Percentiles rank a stretch among this genome's conserved stretches.
These are phyloP conservation scores for Wickerhamiella slavikovae DNA, from an alignment of 805 yeast species.

Conservation along the genomic window DNA sequence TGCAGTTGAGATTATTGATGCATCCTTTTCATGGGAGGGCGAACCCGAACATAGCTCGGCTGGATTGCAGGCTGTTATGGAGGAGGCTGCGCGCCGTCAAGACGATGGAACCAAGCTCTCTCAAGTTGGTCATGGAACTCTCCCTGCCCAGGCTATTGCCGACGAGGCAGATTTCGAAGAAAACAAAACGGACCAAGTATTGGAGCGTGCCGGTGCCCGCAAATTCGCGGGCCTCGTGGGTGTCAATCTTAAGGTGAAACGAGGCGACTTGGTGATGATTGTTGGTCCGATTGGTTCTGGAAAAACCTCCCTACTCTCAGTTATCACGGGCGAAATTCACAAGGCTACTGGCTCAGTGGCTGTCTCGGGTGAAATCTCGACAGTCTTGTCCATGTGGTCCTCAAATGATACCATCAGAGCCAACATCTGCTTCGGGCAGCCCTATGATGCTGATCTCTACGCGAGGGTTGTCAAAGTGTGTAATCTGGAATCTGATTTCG, in stretches of 20 bases:
- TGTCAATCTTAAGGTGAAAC: conserved; percentile 31
- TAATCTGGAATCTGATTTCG: conserved; percentile 44
- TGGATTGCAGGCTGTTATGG: background rate
- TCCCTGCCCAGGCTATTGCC: background rate
- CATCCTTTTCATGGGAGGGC: conserved; percentile 46
- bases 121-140: background rate
- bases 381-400: conserved; percentile 62
- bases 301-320: conserved; percentile 49
- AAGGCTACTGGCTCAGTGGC: conserved; percentile 30
- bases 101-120: background rate
- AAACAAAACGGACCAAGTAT: conserved; percentile 2
- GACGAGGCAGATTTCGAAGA: conserved; percentile 3
- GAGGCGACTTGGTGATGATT: conserved; percentile 53
- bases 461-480: conserved; percentile 38
- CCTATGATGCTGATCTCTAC: conserved; percentile 31
- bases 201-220: conserved; percentile 10
- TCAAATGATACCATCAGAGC: conserved; percentile 61
- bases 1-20: conserved; percentile 32
- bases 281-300: conserved; percentile 76
- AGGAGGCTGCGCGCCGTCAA: background rate
- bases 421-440: conserved; percentile 49
- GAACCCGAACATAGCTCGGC: conserved; percentile 5
- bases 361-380: conserved; percentile 31
- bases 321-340: conserved; percentile 54
- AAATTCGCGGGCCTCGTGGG: conserved; percentile 27